Base-by-base conservation (phyloP, 306 rosid species). In the Vicia sativa region DNA sequence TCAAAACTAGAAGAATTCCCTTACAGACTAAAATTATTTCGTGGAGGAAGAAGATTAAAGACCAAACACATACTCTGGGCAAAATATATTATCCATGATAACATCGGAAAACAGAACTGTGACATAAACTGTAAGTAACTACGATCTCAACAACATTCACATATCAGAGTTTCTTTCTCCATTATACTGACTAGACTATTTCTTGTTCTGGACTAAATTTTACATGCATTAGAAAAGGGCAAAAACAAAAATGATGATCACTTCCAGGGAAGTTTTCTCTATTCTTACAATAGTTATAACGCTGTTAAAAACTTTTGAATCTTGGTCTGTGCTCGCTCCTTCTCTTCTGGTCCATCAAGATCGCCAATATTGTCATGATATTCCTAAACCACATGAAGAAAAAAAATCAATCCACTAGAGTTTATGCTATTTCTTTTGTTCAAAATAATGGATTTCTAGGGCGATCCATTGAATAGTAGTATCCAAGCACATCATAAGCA, bases 361-460 rank as follows among this genome's bases (percentile, higher is more conserved):
- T 92, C 97, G 45, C 98, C 91, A 45, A 92, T 90, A 70, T 92
- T 90, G 69, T 92, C 96, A 28, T 90, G 96, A 79, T 87, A 90
- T 65, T 92, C 97, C 93, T 92, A 42, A 77, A 79, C 38, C 79
- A 65, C 8, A 16, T 10, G 37, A 46, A 34, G 7, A 52, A 18
- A 19, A 19, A 13, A 62, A 52, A 29, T 55, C 45, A 16, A 82
- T 61, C 16, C 7, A 56, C 65, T 50, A 28, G 62, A 69, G 52
- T 28, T 41, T 49, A 46, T 28, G 26, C 26, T 26, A 15, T 46
- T n/a, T 67, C 28, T 5, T 46, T 77, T 62, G 39, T 23, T 9
- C 10, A 74, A 9, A 48, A 58, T n/a, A 39, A 18, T 19, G 56
- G 43, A 6, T 25, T 58, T 57, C 35, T 28, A 18, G 6, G 18